Conservation (phyloP, 306 rosid genomes). For the Cucurbita ficifolia region DNA sequence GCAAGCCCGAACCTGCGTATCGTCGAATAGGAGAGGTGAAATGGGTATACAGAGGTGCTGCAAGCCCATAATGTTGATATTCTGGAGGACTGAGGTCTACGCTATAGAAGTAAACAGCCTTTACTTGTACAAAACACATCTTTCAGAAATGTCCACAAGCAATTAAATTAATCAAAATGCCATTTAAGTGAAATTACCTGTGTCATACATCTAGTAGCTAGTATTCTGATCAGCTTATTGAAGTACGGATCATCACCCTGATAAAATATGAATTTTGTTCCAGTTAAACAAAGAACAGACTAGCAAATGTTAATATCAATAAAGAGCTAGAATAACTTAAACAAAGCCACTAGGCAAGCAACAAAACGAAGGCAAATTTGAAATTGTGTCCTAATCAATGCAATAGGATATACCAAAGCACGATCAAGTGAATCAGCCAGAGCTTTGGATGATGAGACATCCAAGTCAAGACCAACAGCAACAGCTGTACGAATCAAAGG, state of each 20-base stretch:
- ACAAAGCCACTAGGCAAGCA: background rate
- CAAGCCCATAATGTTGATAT: conserved; percentile 95
- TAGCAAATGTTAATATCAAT: background rate
- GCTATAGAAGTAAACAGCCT: conserved; percentile 96
- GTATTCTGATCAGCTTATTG: conserved; percentile 77
- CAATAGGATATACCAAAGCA: conserved; percentile 53
- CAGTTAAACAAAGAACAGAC: background rate
- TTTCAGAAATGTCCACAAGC: conserved; percentile 7
- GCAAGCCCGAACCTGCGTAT: conserved; percentile 57
- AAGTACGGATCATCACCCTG: conserved; percentile 96
- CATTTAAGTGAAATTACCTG: conserved; percentile 46
- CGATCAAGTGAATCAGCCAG: conserved; percentile 93
- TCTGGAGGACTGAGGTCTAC: conserved; percentile 93
- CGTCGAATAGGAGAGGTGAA: conserved; percentile 97
- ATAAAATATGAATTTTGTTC: conserved; percentile 1
- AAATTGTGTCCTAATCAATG: background rate
- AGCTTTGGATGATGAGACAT: conserved; percentile 77
- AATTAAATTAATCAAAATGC: background rate
- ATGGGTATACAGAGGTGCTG: conserved; percentile 81
- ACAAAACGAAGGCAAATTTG: background rate
- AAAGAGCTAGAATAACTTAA: background rate
- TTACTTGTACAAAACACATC: background rate
- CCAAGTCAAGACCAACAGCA: conserved; percentile 81
- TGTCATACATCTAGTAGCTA: conserved; percentile 95
- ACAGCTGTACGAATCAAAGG: conserved; percentile 80